Evolutionary conservation across 129 eudicot species (phyloP).

Genomic region (Arctium minus): DNA sequence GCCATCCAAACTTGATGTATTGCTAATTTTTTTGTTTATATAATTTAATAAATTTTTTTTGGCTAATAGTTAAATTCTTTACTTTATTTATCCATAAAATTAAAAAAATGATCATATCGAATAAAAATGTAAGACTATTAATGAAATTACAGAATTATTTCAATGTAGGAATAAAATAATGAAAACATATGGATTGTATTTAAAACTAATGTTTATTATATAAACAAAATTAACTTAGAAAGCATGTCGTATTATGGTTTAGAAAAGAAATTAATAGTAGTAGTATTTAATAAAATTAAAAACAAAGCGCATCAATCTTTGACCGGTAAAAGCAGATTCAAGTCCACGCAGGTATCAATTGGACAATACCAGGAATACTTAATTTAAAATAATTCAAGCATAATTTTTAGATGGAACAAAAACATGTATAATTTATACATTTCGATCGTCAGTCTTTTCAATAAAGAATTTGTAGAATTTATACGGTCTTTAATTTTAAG

Average conservation of each 20-base stretch:
- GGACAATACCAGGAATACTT: constrained; percentile 9
- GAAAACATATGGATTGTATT: no score
- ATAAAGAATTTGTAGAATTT: no score
- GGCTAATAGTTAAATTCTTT: background rate
- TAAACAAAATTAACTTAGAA: no score
- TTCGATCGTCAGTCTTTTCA: no score
- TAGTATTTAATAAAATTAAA: no score
- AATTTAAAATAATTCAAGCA: background rate
- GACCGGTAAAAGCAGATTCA: constrained; percentile 2
- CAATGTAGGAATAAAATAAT: background rate
- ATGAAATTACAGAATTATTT: no score
- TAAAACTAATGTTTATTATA: no score
- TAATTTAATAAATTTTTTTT: no score
- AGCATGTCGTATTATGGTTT: background rate
- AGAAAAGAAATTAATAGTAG: background rate
- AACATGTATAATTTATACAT: no score
- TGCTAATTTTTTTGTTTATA: background rate
- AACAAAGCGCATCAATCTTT: constrained; percentile 8
- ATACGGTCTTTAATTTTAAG: no score
- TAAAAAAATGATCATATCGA: no score
- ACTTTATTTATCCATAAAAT: no score
- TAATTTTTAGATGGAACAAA: background rate
- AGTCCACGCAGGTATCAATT: background rate
- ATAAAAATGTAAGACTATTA: background rate
- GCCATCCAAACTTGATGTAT: background rate